These are phyloP conservation scores for Panicum hallii DNA, from an alignment of 202 grass and related monocot species.

Conservation along the genomic window DNA sequence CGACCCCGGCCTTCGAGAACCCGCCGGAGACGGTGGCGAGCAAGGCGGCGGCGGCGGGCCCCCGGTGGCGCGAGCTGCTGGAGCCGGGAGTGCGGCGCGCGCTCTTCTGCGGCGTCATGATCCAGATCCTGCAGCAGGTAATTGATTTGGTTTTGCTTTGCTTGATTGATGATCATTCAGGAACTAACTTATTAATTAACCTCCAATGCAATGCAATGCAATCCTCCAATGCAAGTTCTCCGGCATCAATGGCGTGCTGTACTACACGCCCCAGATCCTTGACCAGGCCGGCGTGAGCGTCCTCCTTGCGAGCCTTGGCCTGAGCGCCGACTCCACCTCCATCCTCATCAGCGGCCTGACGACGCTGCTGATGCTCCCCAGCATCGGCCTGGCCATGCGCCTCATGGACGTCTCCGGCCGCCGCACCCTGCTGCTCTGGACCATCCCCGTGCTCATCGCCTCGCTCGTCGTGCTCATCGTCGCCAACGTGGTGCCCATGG, in stretches of 20 bases:
- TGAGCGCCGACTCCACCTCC: constrained; percentile 67
- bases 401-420: constrained; percentile 87
- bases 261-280: constrained; percentile 94
- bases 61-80: constrained; percentile 61
- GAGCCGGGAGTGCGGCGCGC: constrained; percentile 67
- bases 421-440: constrained; percentile 41
- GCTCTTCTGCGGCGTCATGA: constrained; percentile 60
- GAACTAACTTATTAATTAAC: background rate
- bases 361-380: constrained; percentile 82
- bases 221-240: constrained; percentile 44
- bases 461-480: constrained; percentile 44
- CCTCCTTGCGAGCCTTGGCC: constrained; percentile 63
- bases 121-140: constrained; percentile 81
- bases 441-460: constrained; percentile 41
- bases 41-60: background rate
- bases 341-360: constrained; percentile 85
- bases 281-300: constrained; percentile 90
- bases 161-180: no score
- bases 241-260: constrained; percentile 86
- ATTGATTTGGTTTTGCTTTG: background rate
- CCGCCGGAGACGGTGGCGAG: constrained; percentile 46
- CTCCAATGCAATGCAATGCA: no score
- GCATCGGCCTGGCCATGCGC: constrained; percentile 82
- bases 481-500: constrained; percentile 53
- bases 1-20: constrained; percentile 58